Conservation (phyloP, 2,329 filamentous ascomycete species). For the Colletotrichum caudatum region DNA sequence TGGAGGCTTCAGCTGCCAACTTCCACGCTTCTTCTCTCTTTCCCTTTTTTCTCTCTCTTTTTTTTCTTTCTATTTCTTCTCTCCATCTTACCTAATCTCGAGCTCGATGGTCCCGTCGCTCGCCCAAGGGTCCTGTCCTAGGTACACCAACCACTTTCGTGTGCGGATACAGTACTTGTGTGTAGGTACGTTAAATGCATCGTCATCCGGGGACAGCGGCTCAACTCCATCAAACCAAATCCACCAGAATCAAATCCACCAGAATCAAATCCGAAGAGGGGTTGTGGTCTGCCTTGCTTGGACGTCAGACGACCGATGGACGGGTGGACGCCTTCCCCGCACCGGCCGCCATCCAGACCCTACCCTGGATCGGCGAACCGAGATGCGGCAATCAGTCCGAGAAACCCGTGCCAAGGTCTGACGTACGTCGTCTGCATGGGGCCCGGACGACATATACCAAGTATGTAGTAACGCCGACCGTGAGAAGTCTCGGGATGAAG, state of each 20-base stretch:
- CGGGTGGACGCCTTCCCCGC: not conserved
- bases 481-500: constrained; percentile 1
- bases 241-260: not conserved
- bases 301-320: not conserved
- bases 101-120: constrained; percentile 10
- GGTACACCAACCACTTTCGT: too few species aligned
- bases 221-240: not conserved
- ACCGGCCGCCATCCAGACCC: constrained; percentile 4
- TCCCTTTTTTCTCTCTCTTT: not conserved
- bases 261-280: not conserved
- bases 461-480: too few species aligned
- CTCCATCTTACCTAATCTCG: not conserved
- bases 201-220: not conserved
- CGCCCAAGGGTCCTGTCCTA: constrained; percentile 3
- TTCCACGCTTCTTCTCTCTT: not conserved
- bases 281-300: not conserved
- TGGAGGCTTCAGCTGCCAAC: not conserved
- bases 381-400: not conserved
- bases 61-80: not conserved
- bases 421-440: constrained; percentile 35
- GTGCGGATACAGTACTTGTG: too few species aligned
- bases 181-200: too few species aligned
- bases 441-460: not conserved
- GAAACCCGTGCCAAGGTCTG: constrained; percentile 19
- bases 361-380: constrained; percentile 21